These are phyloP conservation scores for Flaveria robusta DNA, from an alignment of 129 eudicot genomes.

Conservation along the genomic window DNA sequence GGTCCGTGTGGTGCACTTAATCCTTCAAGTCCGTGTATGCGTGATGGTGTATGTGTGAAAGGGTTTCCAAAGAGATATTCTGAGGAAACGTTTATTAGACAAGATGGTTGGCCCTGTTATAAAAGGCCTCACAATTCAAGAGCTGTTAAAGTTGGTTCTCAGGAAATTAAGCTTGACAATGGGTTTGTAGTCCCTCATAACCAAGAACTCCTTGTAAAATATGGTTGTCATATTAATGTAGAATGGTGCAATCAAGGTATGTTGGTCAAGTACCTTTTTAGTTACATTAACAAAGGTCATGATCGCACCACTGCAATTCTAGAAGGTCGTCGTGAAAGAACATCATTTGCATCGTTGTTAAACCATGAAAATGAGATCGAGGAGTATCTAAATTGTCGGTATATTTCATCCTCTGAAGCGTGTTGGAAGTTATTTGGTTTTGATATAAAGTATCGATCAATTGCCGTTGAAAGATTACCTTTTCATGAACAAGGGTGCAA, in stretches of 20 bases:
- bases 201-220: not conserved
- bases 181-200: not conserved
- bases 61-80: not conserved
- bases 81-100: not conserved
- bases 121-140: not conserved
- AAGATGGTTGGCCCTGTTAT: conserved; percentile 1
- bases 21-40: not conserved
- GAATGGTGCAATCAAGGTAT: conserved; percentile 3
- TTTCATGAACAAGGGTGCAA: too few species aligned
- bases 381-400: not conserved
- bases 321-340: not conserved
- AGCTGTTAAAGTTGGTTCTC: not conserved
- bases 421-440: not conserved
- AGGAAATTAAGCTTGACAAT: not conserved
- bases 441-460: not conserved
- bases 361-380: not conserved
- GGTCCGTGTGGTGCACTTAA: not conserved
- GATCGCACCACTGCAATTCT: not conserved
- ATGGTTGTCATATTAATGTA: not conserved
- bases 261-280: not conserved
- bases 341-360: not conserved
- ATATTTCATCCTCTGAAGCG: not conserved
- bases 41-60: not conserved
- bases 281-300: not conserved
- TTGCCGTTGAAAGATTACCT: not conserved